A percentile compares a stretch with the other conserved stretches of the same genome.
Conservation (phyloP, 1,284 basidiomycete genomes). For the Termitomyces sp. region DNA sequence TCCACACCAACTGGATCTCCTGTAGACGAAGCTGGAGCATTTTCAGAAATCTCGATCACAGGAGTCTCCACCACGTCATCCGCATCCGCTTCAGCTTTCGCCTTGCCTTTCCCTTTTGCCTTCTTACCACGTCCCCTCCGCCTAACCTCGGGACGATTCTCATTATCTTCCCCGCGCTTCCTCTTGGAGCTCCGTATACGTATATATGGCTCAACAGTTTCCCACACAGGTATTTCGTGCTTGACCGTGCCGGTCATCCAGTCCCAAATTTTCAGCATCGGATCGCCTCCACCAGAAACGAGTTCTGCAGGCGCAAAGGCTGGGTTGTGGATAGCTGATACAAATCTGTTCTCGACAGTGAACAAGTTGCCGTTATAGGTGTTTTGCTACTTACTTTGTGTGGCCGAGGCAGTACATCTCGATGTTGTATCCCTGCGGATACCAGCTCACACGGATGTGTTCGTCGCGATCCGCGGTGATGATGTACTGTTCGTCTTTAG, state of each 20-base stretch:
- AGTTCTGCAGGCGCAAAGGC: slow-evolving; percentile 43
- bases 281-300: slow-evolving; percentile 87
- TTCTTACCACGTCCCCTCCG: slow-evolving; percentile 19
- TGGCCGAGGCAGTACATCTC: slow-evolving; percentile 85
- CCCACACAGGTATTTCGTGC: slow-evolving; percentile 49
- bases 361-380: not conserved
- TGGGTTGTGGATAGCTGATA: slow-evolving; percentile 76
- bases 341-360: slow-evolving; percentile 50
- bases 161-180: slow-evolving; percentile 33
- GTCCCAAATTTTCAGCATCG: slow-evolving; percentile 73
- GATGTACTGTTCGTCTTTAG: slow-evolving; percentile 65
- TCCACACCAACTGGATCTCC: not conserved
- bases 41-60: slow-evolving; percentile 5
- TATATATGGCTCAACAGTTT: slow-evolving; percentile 58
- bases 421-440: slow-evolving; percentile 77
- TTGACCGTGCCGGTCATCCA: slow-evolving; percentile 61
- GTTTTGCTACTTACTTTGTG: slow-evolving; percentile 51
- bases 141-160: slow-evolving; percentile 19
- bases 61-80: not conserved
- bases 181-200: slow-evolving; percentile 42
- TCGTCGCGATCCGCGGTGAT: slow-evolving; percentile 90
- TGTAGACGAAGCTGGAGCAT: not conserved
- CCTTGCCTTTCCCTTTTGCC: slow-evolving; percentile 23
- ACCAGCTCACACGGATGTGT: slow-evolving; percentile 89
- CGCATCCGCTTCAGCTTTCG: slow-evolving; percentile 14